These are phyloP conservation scores for Plantago major DNA, from an alignment of 257 asterid species.

Conservation along the genomic window DNA sequence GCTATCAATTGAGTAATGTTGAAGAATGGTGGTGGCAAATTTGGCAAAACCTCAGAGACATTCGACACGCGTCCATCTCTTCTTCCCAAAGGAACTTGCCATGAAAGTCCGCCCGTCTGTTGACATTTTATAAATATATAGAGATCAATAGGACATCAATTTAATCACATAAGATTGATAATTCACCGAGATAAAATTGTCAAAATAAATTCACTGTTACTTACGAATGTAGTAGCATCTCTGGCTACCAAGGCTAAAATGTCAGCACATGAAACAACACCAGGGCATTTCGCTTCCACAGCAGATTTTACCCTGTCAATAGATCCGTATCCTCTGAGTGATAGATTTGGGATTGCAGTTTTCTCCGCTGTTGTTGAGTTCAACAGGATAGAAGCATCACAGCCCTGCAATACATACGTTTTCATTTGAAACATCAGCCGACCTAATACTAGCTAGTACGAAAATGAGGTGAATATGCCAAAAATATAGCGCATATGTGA, in stretches of 20 bases:
- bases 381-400: conserved; percentile 50
- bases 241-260: conserved; percentile 40
- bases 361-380: conserved; percentile 36
- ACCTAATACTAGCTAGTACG: too few relatives aligned
- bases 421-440: too few relatives aligned
- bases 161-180: too few relatives aligned
- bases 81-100: conserved; percentile 53
- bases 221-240: conserved; percentile 26
- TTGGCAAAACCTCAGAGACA: conserved; percentile 21
- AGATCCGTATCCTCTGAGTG: conserved; percentile 40
- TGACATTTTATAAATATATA: too few relatives aligned
- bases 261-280: conserved; percentile 52
- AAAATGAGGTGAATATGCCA: too few relatives aligned
- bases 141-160: too few relatives aligned
- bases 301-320: conserved; percentile 46
- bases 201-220: not conserved
- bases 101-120: conserved; percentile 38
- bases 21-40: conserved; percentile 42
- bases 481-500: not conserved
- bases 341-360: conserved; percentile 37
- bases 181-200: too few relatives aligned
- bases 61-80: conserved; percentile 51
- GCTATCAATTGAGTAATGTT: conserved; percentile 38
- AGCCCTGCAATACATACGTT: conserved; percentile 29
- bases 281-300: conserved; percentile 43